Evolutionary conservation across 2,329 filamentous ascomycete genomes (phyloP).

Genomic region (Ceratocystis destructans): DNA sequence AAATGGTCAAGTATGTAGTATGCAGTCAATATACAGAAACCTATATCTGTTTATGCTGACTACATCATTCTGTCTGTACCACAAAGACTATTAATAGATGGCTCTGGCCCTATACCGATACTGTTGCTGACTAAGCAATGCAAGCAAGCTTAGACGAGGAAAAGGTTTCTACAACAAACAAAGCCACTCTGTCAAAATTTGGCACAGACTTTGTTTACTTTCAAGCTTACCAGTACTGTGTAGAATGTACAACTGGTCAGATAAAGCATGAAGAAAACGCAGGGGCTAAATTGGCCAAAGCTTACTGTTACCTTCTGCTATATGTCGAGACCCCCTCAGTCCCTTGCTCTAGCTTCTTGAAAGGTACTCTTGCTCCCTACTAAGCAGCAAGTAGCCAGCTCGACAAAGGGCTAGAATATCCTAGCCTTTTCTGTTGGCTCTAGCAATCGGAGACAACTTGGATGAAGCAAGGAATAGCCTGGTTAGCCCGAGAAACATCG

Average conservation of each 20-base stretch:
- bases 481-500: neutral
- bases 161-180: neutral
- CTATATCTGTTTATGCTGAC: neutral
- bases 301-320: neutral
- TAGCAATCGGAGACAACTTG: neutral
- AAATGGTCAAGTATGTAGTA: neutral
- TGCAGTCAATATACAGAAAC: neutral
- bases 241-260: too few relatives aligned
- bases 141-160: too few relatives aligned
- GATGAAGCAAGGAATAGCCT: neutral
- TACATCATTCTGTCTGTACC: neutral
- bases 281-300: slow-evolving; percentile 1
- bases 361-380: neutral
- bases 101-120: neutral
- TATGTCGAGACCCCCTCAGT: neutral
- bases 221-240: neutral
- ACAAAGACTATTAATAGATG: neutral
- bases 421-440: neutral
- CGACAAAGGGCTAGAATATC: neutral
- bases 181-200: neutral
- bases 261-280: neutral
- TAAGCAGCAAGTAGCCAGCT: neutral
- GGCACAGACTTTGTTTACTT: neutral
- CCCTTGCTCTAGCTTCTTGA: neutral
- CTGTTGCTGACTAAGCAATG: too few relatives aligned